These are phyloP conservation scores for Penicillium sp. DNA, from an alignment of 2,329 filamentous ascomycete genomes.

Conservation along the genomic window DNA sequence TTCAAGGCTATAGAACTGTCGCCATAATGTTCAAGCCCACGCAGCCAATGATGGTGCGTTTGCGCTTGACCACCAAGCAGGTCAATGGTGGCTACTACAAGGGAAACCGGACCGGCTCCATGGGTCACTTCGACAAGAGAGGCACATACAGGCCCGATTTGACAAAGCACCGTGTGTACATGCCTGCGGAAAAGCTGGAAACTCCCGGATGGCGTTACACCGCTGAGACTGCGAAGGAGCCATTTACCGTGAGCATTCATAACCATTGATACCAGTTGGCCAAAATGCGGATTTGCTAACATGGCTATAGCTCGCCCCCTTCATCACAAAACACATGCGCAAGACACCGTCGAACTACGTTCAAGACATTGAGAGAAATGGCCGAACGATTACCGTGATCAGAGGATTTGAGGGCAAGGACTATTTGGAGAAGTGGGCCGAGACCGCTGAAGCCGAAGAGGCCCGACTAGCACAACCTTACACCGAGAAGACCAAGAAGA, in stretches of 20 bases:
- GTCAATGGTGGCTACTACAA: slow-evolving; percentile 96
- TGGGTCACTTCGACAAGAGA: slow-evolving; percentile 72
- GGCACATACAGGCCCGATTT: slow-evolving; percentile 73
- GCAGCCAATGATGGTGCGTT: slow-evolving; percentile 60
- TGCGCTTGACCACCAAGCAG: slow-evolving; percentile 91
- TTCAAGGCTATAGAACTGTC: slow-evolving; percentile 3
- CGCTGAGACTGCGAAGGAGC: background rate
- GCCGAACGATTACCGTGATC: slow-evolving; percentile 26
- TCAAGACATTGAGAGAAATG: slow-evolving; percentile 33
- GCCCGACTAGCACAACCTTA: slow-evolving; percentile 1
- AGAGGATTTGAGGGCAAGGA: slow-evolving; percentile 38
- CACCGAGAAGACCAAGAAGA: background rate
- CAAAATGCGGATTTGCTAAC: slow-evolving; percentile 10
- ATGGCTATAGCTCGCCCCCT: slow-evolving; percentile 44
- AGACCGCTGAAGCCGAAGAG: slow-evolving; percentile 38
- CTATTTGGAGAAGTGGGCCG: slow-evolving; percentile 42
- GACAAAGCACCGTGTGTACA: slow-evolving; percentile 86
- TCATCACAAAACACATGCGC: slow-evolving; percentile 45
- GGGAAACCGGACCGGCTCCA: slow-evolving; percentile 82
- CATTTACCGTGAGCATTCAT: slow-evolving; percentile 14
- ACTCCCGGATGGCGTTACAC: background rate
- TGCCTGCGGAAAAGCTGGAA: slow-evolving; percentile 32
- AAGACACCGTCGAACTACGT: slow-evolving; percentile 24
- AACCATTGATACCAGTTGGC: slow-evolving; percentile 1
- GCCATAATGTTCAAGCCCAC: slow-evolving; percentile 46